Evolutionary conservation across 352 stramenopile genomes (phyloP).

Genomic region (Elongisporangium undulatum): DNA sequence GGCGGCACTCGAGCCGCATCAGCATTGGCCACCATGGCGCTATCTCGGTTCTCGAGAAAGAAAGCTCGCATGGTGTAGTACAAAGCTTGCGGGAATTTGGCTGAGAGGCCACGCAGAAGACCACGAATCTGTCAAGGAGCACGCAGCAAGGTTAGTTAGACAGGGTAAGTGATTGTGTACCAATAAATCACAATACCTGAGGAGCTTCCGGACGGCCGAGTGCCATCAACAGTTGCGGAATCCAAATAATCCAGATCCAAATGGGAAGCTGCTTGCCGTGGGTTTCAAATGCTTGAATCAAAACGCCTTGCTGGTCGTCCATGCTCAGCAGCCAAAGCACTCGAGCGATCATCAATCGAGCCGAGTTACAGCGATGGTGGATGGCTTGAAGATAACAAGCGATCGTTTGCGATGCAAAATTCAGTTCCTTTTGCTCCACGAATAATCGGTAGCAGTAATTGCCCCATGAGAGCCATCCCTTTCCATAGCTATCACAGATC

Average conservation of each 20-base stretch:
- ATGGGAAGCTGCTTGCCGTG: constrained; percentile 93
- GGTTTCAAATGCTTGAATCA: constrained; percentile 90
- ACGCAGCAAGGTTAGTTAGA: background rate
- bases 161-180: background rate
- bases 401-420: constrained; percentile 87
- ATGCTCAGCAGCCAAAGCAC: constrained; percentile 90
- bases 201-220: constrained; percentile 91
- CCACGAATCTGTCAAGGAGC: constrained; percentile 56
- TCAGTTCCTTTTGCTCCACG: constrained; percentile 63
- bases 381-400: constrained; percentile 93
- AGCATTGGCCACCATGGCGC: constrained; percentile 46
- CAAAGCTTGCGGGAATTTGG: constrained; percentile 96
- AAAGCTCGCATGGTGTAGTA: constrained; percentile 98
- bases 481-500: constrained; percentile 90
- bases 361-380: constrained; percentile 86
- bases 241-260: constrained; percentile 99
- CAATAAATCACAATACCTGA: constrained; percentile 16
- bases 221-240: constrained; percentile 95
- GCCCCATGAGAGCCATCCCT: constrained; percentile 95
- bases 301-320: constrained; percentile 70
- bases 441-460: constrained; percentile 89
- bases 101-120: constrained; percentile 72
- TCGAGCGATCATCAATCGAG: constrained; percentile 86
- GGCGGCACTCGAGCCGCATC: constrained; percentile 13
- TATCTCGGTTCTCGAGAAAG: constrained; percentile 97